Evolutionary conservation across 2,329 filamentous ascomycete genomes (phyloP), one percentile per base, ranked within the genome.

Genomic region (Incumbomyces delicatus): DNA sequence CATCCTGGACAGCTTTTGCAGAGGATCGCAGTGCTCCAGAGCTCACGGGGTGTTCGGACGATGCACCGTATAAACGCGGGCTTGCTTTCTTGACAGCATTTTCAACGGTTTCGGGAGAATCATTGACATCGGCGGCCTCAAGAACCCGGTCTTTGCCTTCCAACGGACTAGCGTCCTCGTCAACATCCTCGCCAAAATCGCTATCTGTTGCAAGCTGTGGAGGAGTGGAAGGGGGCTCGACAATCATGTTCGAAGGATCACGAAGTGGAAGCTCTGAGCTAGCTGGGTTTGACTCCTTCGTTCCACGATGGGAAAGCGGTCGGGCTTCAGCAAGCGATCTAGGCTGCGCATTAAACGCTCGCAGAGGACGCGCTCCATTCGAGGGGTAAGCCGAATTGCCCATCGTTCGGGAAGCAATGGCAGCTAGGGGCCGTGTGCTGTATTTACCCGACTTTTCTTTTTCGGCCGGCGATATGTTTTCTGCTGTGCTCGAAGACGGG

Each of bases 401-500:
- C 46, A 13, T 29, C 20, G 50, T 51, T 14, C 50, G 46, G 30
- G 44, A 40, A 42, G 40, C 50, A 20, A 46, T 46, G 59, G 58
- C 37, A 54, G 60, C 49, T 31, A 64, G 50, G 6, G 57, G 59
- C 46, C 69, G 64, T 2, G 72, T 37, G 22, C 14, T 43, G 12
- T 46, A 40, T 14, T 31, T 67, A 0, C 79, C 75, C 2, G 75
- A 78, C 54, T 79, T 81, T 46, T 80, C 78, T 3, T 85, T 88
- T 27, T 83, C 80, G 3, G 89, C 90, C n/a, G 90, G 89, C 1
- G 90, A 95, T 72, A 95, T 74, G 17, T 95, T 77, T 1, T 89
- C 89, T 1, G 83, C 83, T 16, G 87, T 82, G 41, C 73, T 78
- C 45, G 69, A 64, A 38, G 50, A 51, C 17, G 48, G 47, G 11